Evolutionary conservation across 2,329 filamentous ascomycete genomes (phyloP).

Genomic region (Colletotrichum salicis): DNA sequence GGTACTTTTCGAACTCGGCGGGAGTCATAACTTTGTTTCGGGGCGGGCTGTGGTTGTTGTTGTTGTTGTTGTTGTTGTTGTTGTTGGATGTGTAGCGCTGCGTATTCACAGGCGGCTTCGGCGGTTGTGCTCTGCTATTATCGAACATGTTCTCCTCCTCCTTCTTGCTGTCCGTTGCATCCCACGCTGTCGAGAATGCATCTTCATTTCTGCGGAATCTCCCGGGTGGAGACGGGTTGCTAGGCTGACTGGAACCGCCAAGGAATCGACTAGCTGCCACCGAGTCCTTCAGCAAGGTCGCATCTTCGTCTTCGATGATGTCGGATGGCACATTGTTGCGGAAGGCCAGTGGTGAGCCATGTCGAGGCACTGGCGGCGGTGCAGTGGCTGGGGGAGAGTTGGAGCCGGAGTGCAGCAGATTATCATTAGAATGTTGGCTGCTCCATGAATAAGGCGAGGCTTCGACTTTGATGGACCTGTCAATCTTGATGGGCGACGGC

Average conservation of each 20-base stretch:
- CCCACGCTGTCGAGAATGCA: conserved; percentile 45
- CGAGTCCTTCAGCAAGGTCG: conserved; percentile 63
- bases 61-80: neutral
- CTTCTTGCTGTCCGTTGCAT: conserved; percentile 39
- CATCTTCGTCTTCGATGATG: conserved; percentile 62
- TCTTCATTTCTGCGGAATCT: conserved; percentile 56
- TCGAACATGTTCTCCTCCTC: conserved; percentile 68
- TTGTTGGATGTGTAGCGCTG: conserved; percentile 43
- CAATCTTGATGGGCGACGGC: conserved; percentile 61
- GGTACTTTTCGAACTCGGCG: conserved; percentile 85
- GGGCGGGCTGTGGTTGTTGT: conserved; percentile 50
- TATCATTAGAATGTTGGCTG: conserved; percentile 62
- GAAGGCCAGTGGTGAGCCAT: conserved; percentile 45
- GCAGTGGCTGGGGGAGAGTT: conserved; percentile 44
- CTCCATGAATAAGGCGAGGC: conserved; percentile 59
- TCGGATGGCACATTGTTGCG: conserved; percentile 49
- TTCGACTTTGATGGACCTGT: conserved; percentile 57
- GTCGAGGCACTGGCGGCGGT: conserved; percentile 53
- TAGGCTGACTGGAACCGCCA: conserved; percentile 25
- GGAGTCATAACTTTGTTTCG: conserved; percentile 89
- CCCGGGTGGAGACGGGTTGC: conserved; percentile 36
- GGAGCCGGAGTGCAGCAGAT: conserved; percentile 54
- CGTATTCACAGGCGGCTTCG: conserved; percentile 14
- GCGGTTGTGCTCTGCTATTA: conserved; percentile 50
- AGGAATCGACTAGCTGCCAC: conserved; percentile 61